Percentiles rank a stretch among this genome's conserved stretches.
Evolutionary conservation across 768 basidiomycete genomes (phyloP).

Genomic region (Obba rivulosa): DNA sequence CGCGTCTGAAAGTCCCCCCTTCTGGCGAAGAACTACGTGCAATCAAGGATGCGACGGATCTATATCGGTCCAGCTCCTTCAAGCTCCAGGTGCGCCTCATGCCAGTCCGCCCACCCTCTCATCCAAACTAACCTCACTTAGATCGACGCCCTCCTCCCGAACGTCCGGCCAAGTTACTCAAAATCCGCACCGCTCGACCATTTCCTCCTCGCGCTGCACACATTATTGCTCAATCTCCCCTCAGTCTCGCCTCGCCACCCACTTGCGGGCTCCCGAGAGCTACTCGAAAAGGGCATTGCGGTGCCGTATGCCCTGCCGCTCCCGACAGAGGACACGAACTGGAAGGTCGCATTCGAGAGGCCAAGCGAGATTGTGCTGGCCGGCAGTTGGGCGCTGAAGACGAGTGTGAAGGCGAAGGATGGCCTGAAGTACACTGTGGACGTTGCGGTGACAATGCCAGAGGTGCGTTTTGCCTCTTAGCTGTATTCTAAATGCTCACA

Average conservation of each 20-base stretch:
- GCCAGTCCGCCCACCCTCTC: not conserved
- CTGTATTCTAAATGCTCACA: not conserved
- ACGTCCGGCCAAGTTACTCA: conserved; percentile 61
- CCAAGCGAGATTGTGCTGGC: conserved; percentile 74
- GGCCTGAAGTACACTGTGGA: conserved; percentile 65
- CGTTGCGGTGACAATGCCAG: conserved; percentile 82
- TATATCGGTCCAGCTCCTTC: conserved; percentile 77
- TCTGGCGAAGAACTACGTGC: conserved; percentile 64
- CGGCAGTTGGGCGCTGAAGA: conserved; percentile 83
- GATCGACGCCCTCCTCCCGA: conserved; percentile 79
- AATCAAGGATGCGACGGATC: conserved; percentile 69
- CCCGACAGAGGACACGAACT: conserved; percentile 76
- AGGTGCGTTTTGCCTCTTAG: conserved; percentile 34
- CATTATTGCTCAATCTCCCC: conserved; percentile 55
- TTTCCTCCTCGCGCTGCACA: conserved; percentile 65
- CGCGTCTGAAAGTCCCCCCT: conserved; percentile 42
- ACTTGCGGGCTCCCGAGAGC: conserved; percentile 50
- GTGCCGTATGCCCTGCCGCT: conserved; percentile 68
- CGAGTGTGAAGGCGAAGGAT: conserved; percentile 69
- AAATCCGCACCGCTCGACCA: conserved; percentile 55
- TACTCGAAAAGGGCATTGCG: conserved; percentile 49
- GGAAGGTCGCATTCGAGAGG: conserved; percentile 79
- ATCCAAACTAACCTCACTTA: conserved; percentile 25
- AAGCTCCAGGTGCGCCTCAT: conserved; percentile 65
- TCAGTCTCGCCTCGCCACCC: conserved; percentile 58